phyloP scores from a whole-genome alignment of 2,329 filamentous ascomycete species.

The Colletotrichum sp. region DNA sequence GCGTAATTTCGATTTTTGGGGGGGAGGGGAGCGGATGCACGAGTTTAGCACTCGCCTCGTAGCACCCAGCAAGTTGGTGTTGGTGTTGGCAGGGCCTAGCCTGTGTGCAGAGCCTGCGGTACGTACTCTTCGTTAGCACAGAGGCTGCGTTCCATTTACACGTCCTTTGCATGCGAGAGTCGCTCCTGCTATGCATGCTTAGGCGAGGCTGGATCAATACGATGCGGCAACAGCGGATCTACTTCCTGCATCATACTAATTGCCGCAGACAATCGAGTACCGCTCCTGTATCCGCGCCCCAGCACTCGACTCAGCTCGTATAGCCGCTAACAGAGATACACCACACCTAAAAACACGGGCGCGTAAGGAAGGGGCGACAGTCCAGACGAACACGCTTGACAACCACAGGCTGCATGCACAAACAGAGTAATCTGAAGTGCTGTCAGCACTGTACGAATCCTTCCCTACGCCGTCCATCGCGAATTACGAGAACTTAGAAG shows the following conservation, averaged over 20 bases:
- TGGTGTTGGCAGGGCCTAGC: not conserved
- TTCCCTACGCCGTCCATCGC: not conserved
- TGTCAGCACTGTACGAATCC: not conserved
- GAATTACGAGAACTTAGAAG: not conserved
- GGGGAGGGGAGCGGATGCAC: not conserved
- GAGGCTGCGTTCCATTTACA: not conserved
- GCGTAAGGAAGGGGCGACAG: not conserved
- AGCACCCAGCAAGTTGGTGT: not conserved
- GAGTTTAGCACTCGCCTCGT: not conserved
- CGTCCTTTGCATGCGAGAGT: not conserved
- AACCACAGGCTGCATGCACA: not conserved
- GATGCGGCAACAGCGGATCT: not conserved
- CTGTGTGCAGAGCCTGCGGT: not conserved
- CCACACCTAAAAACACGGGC: not conserved
- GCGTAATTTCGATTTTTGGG: conserved; percentile 13
- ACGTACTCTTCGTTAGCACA: not conserved
- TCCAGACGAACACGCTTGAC: conserved; percentile 7
- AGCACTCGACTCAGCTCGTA: conserved; percentile 15
- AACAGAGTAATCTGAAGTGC: not conserved
- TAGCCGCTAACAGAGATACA: conserved; percentile 17
- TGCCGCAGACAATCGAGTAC: not conserved
- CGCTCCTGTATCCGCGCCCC: not conserved
- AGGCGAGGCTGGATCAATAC: conserved; percentile 2
- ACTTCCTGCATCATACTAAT: not conserved
- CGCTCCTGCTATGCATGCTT: not conserved